Conservation (phyloP, 2,329 filamentous ascomycete genomes). For the Claviceps capensis region DNA sequence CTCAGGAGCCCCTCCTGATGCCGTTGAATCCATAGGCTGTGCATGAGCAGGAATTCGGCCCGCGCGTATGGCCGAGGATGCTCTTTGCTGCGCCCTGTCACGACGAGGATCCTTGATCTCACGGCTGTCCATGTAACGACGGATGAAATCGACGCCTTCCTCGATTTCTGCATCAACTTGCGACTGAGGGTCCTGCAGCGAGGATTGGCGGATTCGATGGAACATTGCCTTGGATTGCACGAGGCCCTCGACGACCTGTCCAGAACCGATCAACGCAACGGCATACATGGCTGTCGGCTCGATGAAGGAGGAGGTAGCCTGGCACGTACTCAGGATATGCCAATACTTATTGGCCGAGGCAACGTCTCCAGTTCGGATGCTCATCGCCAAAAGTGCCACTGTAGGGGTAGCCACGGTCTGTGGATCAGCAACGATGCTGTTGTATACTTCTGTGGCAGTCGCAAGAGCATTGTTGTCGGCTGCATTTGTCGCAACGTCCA, state of each 20-base stretch:
- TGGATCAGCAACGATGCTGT: constrained; percentile 38
- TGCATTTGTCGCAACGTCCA: constrained; percentile 59
- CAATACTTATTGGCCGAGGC: constrained; percentile 67
- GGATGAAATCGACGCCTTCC: constrained; percentile 62
- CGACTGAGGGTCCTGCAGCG: constrained; percentile 29
- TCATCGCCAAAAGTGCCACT: constrained; percentile 74
- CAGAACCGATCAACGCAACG: constrained; percentile 73
- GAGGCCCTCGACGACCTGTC: constrained; percentile 70
- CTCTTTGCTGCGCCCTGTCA: constrained; percentile 32
- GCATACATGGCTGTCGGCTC: constrained; percentile 87
- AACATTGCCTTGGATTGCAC: constrained; percentile 77
- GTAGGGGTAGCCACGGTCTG: constrained; percentile 43
- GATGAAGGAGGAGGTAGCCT: constrained; percentile 53
- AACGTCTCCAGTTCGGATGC: constrained; percentile 70
- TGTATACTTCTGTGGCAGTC: constrained; percentile 55
- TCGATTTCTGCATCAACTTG: constrained; percentile 70
- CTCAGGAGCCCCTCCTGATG: no score
- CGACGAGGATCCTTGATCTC: constrained; percentile 42
- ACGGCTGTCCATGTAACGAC: constrained; percentile 43
- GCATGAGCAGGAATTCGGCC: constrained; percentile 8
- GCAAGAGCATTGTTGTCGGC: constrained; percentile 64
- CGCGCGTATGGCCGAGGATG: constrained; percentile 19
- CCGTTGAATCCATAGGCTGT: constrained; percentile 19
- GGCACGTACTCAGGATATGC: constrained; percentile 52
- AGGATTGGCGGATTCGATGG: constrained; percentile 57